Base-by-base conservation (phyloP, 1,284 basidiomycete species). In the Fistulinella staudtii region DNA sequence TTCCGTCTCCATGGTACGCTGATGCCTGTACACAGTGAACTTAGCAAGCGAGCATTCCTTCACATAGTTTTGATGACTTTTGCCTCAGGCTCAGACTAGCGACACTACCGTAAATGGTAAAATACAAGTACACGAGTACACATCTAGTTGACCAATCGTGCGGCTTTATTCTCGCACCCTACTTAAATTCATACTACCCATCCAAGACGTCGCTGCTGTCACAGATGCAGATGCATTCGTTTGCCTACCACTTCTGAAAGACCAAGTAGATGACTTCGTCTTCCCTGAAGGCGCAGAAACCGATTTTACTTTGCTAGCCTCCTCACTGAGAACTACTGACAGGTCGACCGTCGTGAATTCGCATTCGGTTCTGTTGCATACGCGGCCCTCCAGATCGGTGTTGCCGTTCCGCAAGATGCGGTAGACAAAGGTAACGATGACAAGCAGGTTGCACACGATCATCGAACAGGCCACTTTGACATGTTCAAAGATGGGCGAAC, bases 361-460 rank as follows among this genome's bases (percentile, higher is more conserved):
- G 11, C 43, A 28, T 7, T 9, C 20, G 21, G 27, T 18, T 15
- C 8, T n/a, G 15, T 36, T 27, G 5, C 3, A 36, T 8, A 20
- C 24, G 2, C 47, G 34, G 8, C 41, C 36, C 1, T 47, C 54
- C 0, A 50, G 18, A 20, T 36, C 39, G 5, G 21, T 6, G n/a
- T 38, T 28, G 7, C 30, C 43, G 21, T 27, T 46, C 39, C 36
- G 39, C 17, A 50, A 22, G 17, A 51, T 18, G 27, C 58, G 60
- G 25, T 53, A 65, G 18, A 52, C 29, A 25, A 55, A 60, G 9
- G 50, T 52, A 29, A 50, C 49, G 24, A 65, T 61, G 17, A 65
- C 61, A 1, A 60, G 46, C 34, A 61, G 11, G 38, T 61, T 65
- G 34, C 63, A 61, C 8, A 54, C 51, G 30, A 65, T 43, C 43